Base-by-base conservation (phyloP, 495 filamentous ascomycete genomes). In the Penicillium paradoxum region DNA sequence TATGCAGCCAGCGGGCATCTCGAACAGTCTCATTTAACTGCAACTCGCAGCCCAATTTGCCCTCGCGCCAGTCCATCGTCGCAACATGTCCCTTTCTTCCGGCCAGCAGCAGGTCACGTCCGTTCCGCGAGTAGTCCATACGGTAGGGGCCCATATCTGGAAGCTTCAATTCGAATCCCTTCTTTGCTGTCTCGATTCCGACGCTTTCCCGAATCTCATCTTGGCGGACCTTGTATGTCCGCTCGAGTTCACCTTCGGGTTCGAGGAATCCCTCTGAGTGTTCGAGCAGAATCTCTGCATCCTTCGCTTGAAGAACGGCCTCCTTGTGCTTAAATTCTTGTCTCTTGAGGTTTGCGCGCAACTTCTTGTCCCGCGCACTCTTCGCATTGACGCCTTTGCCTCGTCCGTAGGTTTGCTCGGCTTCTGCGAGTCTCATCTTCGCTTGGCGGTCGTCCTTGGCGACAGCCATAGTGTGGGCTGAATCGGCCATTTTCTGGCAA, bases 1-100 rank as follows among this genome's bases (percentile, higher is more conserved):
- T 97, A 68, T 98, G 92, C 49, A 98, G 76, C 89, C 91, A 98
- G 59, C 82, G 84, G 15, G 85, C 89, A 76, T 96, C 91, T 32
- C 91, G 73, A 5, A 97, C 81, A 0, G 90, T 97, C 73, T 97
- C 93, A 25, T 81, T 80, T 48, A 97, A 76, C 57, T 98, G 90
- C 50, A 97, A 62, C 68, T 98, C 93, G 61, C 88, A 96, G 4
- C 87, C 89, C 34, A 97, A 68, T 61, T 89, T 95, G 11, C 91
- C 95, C 52, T 87, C 83, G 53, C 93, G 79, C 93, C 93, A 98
- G 71, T 98, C 92, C 83, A 97, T 93, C 2, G 88, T 91, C 52
- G 93, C 91, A 60, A 98, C 76, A 85, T 98, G 93, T 14, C 93
- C 93, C 71, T 95, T 96, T 45, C 89, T 75, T 24, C 93, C 92